These are phyloP conservation scores for Pezicula radicicola DNA, from an alignment of 2,329 filamentous ascomycete genomes.

Conservation along the genomic window DNA sequence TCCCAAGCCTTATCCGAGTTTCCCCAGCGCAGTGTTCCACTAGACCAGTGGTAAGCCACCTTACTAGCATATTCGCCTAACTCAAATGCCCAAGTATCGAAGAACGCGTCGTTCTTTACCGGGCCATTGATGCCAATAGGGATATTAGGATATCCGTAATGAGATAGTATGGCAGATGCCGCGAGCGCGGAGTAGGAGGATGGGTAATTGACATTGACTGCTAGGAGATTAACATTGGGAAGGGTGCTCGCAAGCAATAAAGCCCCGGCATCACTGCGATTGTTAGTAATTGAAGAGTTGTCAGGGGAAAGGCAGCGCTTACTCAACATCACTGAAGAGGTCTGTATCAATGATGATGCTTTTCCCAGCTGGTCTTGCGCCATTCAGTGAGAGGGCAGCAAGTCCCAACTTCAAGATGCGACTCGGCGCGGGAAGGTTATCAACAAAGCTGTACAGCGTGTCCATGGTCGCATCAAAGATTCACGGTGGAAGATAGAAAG, in stretches of 20 bases:
- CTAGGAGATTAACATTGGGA: conserved; percentile 33
- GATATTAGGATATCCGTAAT: conserved; percentile 34
- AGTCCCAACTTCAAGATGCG: not conserved
- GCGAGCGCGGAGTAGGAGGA: conserved; percentile 36
- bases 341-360: conserved; percentile 45
- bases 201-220: conserved; percentile 38
- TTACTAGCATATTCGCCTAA: conserved; percentile 44
- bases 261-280: conserved; percentile 36
- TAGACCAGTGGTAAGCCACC: conserved; percentile 39
- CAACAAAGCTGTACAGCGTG: not conserved
- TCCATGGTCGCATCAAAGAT: not conserved
- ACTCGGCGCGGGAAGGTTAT: not conserved
- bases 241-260: conserved; percentile 39
- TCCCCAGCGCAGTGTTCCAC: conserved; percentile 33
- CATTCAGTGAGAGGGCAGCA: not conserved
- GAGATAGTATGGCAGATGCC: conserved; percentile 33
- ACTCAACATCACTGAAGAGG: conserved; percentile 45
- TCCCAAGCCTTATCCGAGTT: conserved; percentile 35
- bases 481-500: not conserved
- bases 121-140: conserved; percentile 39
- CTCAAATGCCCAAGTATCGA: conserved; percentile 36
- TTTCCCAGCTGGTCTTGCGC: conserved; percentile 17
- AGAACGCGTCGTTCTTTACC: conserved; percentile 38
- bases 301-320: conserved; percentile 10
- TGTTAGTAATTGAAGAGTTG: not conserved